Conservation (phyloP, 805 yeast genomes). For the Pichia rugopelliculosa region DNA sequence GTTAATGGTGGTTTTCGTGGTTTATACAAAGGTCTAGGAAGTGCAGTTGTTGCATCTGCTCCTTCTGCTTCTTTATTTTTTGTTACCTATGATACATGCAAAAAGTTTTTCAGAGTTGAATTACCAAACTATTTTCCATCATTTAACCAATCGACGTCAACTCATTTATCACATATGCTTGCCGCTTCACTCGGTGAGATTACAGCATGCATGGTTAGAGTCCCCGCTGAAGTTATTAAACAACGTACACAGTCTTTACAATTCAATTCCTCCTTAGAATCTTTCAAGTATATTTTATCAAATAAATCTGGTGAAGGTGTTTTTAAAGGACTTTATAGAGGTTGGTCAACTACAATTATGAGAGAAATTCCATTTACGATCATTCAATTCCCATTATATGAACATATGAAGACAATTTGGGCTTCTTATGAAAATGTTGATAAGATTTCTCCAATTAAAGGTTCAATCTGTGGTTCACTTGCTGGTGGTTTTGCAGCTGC, state of each 20-base stretch:
- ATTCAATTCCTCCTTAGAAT: conserved; percentile 51
- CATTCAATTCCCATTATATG: conserved; percentile 93
- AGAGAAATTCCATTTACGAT: conserved; percentile 96
- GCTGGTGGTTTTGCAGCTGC: conserved; percentile 86
- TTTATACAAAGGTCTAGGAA: conserved; percentile 85
- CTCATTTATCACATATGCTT: conserved; percentile 65
- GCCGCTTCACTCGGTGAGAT: conserved; percentile 87
- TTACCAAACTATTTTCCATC: conserved; percentile 17
- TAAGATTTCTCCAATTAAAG: conserved; percentile 56
- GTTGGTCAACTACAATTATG: conserved; percentile 87
- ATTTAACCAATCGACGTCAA: conserved; percentile 20
- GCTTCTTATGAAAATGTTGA: conserved; percentile 34
- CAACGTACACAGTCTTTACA: conserved; percentile 83
- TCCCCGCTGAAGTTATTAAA: conserved; percentile 94
- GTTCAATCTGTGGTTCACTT: conserved; percentile 75
- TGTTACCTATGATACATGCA: conserved; percentile 76
- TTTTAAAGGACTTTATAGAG: conserved; percentile 75
- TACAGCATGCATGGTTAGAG: conserved; percentile 89
- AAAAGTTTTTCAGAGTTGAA: conserved; percentile 27
- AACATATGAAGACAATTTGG: conserved; percentile 62
- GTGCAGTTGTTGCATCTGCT: conserved; percentile 91
- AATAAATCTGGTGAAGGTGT: conserved; percentile 75
- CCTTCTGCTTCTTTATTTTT: conserved; percentile 78
- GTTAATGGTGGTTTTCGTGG: conserved; percentile 90
- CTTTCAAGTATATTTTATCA: conserved; percentile 53